phyloP scores from a whole-genome alignment of 371 early-diverging fungal genomes.

The Rhizomucor pusillus region DNA sequence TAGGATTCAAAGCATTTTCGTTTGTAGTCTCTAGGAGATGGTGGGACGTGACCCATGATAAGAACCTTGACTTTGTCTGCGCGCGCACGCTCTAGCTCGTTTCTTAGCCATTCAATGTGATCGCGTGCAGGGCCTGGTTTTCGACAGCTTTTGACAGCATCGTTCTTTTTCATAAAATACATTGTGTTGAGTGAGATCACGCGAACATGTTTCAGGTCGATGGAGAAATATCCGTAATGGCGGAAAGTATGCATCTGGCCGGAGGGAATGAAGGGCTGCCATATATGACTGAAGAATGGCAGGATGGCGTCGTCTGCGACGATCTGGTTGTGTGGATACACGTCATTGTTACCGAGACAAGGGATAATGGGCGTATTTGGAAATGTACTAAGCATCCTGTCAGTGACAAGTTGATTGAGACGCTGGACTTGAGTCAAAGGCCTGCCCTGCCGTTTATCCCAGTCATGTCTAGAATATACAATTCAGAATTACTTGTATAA shows the following conservation, averaged over 20 bases:
- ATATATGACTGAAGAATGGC: slow-evolving; percentile 43
- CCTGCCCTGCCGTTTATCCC: slow-evolving; percentile 57
- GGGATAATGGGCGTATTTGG: slow-evolving; percentile 43
- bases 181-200: slow-evolving; percentile 68
- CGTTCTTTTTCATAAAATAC: slow-evolving; percentile 66
- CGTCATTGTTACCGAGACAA: slow-evolving; percentile 76
- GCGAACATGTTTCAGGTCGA: slow-evolving; percentile 46
- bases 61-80: slow-evolving; percentile 43
- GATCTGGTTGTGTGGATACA: slow-evolving; percentile 67
- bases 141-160: slow-evolving; percentile 61
- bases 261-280: slow-evolving; percentile 54
- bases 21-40: slow-evolving; percentile 26
- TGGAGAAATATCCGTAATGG: slow-evolving; percentile 64
- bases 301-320: slow-evolving; percentile 18
- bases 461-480: slow-evolving; percentile 39
- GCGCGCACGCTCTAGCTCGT: slow-evolving; percentile 51
- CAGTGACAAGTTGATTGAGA: slow-evolving; percentile 34
- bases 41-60: slow-evolving; percentile 80
- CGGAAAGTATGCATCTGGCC: slow-evolving; percentile 57
- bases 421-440: slow-evolving; percentile 51
- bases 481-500: background rate
- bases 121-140: slow-evolving; percentile 56
- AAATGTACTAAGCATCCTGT: slow-evolving; percentile 17
- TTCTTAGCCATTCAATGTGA: slow-evolving; percentile 71
- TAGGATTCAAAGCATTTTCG: slow-evolving; percentile 55